These are phyloP conservation scores for Cryoendolithus antarcticus DNA, from an alignment of 2,329 filamentous ascomycete genomes.

Conservation along the genomic window DNA sequence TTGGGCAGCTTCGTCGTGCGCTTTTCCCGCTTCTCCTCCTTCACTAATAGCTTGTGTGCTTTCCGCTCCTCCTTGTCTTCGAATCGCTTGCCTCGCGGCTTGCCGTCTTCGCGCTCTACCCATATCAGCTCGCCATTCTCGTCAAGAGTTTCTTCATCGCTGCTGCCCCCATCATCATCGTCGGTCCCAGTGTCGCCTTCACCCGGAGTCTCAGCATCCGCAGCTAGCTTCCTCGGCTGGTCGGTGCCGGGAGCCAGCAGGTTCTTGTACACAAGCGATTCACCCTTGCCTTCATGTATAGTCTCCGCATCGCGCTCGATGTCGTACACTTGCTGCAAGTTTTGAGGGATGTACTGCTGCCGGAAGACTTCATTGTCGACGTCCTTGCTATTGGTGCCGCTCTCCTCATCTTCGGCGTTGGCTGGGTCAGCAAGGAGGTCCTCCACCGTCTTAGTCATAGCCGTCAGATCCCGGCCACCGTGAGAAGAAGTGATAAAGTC, in stretches of 20 bases:
- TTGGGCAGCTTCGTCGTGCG: constrained; percentile 94
- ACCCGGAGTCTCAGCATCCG: constrained; percentile 14
- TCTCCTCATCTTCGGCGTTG: constrained; percentile 38
- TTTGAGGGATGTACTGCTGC: constrained; percentile 93
- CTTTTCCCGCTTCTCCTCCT: constrained; percentile 91
- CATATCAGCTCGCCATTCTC: constrained; percentile 31
- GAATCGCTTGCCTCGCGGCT: constrained; percentile 69
- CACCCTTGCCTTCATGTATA: constrained; percentile 59
- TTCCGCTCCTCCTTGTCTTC: constrained; percentile 86
- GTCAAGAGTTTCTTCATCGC: constrained; percentile 18
- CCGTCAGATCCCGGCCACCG: constrained; percentile 45
- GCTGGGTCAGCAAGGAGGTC: constrained; percentile 50
- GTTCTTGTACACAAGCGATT: constrained; percentile 72
- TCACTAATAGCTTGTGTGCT: constrained; percentile 79
- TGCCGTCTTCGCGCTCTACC: constrained; percentile 40
- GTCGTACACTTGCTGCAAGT: constrained; percentile 89
- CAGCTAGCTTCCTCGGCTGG: constrained; percentile 24
- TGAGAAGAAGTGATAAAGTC: constrained; percentile 61
- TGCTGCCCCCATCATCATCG: constrained; percentile 15
- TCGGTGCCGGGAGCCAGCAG: constrained; percentile 52
- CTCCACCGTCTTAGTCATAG: constrained; percentile 52
- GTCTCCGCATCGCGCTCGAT: constrained; percentile 80
- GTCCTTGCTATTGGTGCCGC: constrained; percentile 40
- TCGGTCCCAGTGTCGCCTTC: constrained; percentile 26
- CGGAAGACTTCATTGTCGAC: constrained; percentile 87